Evolutionary conservation across 2,329 filamentous ascomycete genomes (phyloP), one percentile per base, ranked within the genome.

Genomic region (Phialemonium atrogriseum): DNA sequence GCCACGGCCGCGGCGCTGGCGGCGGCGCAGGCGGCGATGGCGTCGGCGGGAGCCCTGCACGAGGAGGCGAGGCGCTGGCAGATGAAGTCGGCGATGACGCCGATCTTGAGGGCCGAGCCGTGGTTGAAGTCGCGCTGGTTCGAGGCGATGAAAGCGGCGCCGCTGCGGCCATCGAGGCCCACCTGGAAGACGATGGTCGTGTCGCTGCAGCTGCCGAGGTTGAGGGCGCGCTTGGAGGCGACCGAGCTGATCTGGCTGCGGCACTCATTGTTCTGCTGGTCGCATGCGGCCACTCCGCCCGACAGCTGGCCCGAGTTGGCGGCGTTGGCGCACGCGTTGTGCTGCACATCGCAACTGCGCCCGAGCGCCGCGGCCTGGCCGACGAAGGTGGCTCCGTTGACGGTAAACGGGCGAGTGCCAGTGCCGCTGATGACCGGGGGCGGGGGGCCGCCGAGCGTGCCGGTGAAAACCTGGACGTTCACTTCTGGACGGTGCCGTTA

Each of bases 21-120:
- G 32, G 37, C 42, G 6, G 47, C 43, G 34, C 47, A 53, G 10
- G 40, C 43, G 5, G 43, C 38, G 33, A 43, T 38, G 10, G 39
- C 44, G 19, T 42, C 47, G n/a, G 45, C 43, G 5, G 45, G 32
- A 2, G 55, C 56, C 17, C 54, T 49, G 40, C 56, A 60, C 11
- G 48, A 36, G 28, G 39, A 54, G 15, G 41, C 39, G 10, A 66
- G 48, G 34, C 60, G 60, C 33, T 54, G 47, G 51, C 64, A 68
- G 49, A 69, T 64, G 49, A 70, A 69, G 27, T 52, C 47, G 10
- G 64, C 56, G 40, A 69, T 64, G 45, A 68, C 52, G 27, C 46
- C 54, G 45, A 69, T 66, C 43, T 60, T 60, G 24, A 59, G 48
- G 6, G 63, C 63, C 5, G 59, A 63, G 32, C 64, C 62, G 43